A percentile compares a stretch with the other conserved stretches of the same genome.
phyloP scores from a whole-genome alignment of 2,329 filamentous ascomycete species.

The Trichoderma sp. region DNA sequence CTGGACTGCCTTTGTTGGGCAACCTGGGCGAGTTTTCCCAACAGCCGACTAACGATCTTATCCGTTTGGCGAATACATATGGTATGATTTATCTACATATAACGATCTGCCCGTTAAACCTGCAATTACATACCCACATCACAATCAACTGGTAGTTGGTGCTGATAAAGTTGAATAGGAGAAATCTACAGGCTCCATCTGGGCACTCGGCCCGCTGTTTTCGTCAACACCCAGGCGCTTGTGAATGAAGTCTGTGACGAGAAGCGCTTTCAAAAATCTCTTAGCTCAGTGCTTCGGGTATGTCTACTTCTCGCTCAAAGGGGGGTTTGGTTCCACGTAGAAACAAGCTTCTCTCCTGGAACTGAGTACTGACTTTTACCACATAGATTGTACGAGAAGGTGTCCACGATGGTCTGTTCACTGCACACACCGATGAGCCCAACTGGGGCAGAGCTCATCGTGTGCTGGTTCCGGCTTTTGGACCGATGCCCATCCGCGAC shows the following conservation, averaged over 20 bases:
- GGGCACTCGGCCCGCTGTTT: conserved; percentile 49
- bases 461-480: conserved; percentile 68
- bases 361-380: background rate
- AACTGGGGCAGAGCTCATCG: conserved; percentile 70
- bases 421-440: conserved; percentile 53
- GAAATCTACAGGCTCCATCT: conserved; percentile 62
- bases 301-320: conserved; percentile 10
- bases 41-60: conserved; percentile 57
- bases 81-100: conserved; percentile 47
- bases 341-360: background rate
- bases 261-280: conserved; percentile 62
- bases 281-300: conserved; percentile 50
- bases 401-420: conserved; percentile 67
- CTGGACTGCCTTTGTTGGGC: conserved; percentile 65
- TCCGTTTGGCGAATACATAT: conserved; percentile 63
- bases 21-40: conserved; percentile 65
- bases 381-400: conserved; percentile 58
- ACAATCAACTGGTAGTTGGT: background rate
- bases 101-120: background rate
- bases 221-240: conserved; percentile 56
- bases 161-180: conserved; percentile 40
- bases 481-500: conserved; percentile 64
- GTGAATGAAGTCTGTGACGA: conserved; percentile 67
- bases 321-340: background rate
- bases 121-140: background rate